Evolutionary conservation across 1,284 basidiomycete species (phyloP).

Genomic region (Chalciporus sp.): DNA sequence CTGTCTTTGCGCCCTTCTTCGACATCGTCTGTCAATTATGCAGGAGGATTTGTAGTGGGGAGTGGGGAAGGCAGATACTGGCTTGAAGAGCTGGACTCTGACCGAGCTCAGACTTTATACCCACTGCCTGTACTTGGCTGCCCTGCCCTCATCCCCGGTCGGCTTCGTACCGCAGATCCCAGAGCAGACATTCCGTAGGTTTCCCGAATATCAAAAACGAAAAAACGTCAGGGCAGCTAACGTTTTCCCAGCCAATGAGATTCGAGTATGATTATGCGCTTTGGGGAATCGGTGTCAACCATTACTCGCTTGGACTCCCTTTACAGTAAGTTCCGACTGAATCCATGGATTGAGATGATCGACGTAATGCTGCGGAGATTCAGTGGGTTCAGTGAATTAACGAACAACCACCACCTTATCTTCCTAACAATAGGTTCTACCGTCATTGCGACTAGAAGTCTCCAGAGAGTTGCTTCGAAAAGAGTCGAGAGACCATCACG

Average conservation of each 20-base stretch:
- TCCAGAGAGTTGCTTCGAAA: slow-evolving; percentile 2
- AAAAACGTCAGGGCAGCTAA: neutral
- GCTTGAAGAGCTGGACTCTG: neutral
- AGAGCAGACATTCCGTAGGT: slow-evolving; percentile 8
- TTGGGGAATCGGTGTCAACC: slow-evolving; percentile 9
- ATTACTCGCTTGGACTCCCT: neutral
- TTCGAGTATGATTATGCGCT: slow-evolving; percentile 9
- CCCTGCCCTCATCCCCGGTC: slow-evolving; percentile 33
- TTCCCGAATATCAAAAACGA: slow-evolving; percentile 10
- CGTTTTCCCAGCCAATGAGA: slow-evolving; percentile 11
- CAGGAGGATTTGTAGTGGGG: neutral
- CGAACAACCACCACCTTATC: slow-evolving; percentile 20
- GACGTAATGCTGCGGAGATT: slow-evolving; percentile 20
- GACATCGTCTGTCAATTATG: slow-evolving; percentile 22
- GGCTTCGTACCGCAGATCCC: slow-evolving; percentile 16
- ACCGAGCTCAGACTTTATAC: slow-evolving; percentile 24
- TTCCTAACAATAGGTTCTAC: slow-evolving; percentile 17
- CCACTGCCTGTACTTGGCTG: slow-evolving; percentile 12
- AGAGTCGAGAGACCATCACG: neutral
- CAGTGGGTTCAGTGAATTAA: neutral
- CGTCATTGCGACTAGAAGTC: slow-evolving; percentile 27
- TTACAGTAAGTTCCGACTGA: slow-evolving; percentile 1
- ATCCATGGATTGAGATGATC: slow-evolving; percentile 2
- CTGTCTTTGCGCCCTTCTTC: slow-evolving; percentile 27
- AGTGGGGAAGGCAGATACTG: neutral